Percentiles rank a stretch among this genome's conserved stretches.
phyloP scores from a whole-genome alignment of 495 filamentous ascomycete genomes.

The Pseudevernia furfuracea region DNA sequence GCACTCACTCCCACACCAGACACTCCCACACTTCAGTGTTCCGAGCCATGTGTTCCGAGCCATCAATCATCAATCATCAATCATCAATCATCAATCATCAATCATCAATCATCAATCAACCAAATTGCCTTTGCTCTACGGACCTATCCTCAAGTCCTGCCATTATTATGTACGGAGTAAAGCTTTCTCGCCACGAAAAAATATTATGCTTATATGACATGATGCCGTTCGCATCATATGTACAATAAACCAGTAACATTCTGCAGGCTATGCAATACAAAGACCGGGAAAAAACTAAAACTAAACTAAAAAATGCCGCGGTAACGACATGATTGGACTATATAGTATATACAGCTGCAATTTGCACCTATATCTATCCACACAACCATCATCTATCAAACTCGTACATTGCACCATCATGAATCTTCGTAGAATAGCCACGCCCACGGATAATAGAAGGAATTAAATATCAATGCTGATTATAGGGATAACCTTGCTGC shows the following conservation, averaged over 20 bases:
- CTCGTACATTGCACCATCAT: neutral
- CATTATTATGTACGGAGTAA: neutral
- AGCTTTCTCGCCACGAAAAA: neutral
- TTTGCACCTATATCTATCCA: too few species aligned
- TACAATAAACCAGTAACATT: neutral
- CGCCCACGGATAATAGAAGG: neutral
- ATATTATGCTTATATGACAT: neutral
- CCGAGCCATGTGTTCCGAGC: too few species aligned
- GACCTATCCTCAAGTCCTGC: neutral
- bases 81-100: too few species aligned
- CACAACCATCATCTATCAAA: neutral
- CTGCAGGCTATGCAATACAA: neutral
- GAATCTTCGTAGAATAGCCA: neutral
- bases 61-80: too few species aligned
- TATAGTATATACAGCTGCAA: too few species aligned
- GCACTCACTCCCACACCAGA: too few species aligned
- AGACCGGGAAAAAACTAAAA: neutral
- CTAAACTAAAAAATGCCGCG: neutral
- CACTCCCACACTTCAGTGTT: too few species aligned
- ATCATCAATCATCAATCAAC: too few species aligned
- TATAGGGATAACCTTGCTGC: neutral
- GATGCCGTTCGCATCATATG: neutral
- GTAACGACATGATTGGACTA: neutral
- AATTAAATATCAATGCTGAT: conserved; percentile 11
- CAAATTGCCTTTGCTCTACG: too few species aligned